A percentile compares a stretch with the other conserved stretches of the same genome.
phyloP scores from a whole-genome alignment of 176 grass and related monocot genomes.

The Tuctoria greenei region DNA sequence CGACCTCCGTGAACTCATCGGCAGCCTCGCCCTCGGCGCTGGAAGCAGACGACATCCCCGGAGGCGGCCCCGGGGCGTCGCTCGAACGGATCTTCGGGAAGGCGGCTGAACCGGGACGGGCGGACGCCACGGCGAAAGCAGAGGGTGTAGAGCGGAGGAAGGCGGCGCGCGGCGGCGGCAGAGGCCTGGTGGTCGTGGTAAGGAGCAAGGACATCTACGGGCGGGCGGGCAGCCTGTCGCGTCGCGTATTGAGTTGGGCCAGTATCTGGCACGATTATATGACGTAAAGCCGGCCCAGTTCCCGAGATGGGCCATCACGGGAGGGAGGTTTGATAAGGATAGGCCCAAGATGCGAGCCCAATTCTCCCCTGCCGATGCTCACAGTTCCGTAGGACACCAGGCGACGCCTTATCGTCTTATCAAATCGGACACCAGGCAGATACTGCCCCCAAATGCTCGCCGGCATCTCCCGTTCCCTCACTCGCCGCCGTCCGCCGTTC shows the following conservation, averaged over 20 bases:
- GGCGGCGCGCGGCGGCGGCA: neutral
- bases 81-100: neutral
- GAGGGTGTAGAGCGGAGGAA: neutral
- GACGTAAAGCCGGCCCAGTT: neutral
- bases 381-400: too few relatives aligned
- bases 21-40: neutral
- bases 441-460: slow-evolving; percentile 39
- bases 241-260: neutral
- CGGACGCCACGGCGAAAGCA: neutral
- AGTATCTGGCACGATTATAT: neutral
- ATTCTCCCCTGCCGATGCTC: too few relatives aligned
- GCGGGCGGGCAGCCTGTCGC: neutral
- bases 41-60: slow-evolving; percentile 33
- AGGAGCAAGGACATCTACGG: slow-evolving; percentile 1
- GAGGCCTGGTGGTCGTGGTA: neutral
- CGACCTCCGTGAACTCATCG: slow-evolving; percentile 64
- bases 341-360: neutral
- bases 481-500: slow-evolving; percentile 24
- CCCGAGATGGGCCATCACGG: neutral
- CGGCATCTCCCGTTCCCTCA: slow-evolving; percentile 30
- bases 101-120: neutral
- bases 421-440: neutral
- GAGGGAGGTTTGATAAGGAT: neutral
- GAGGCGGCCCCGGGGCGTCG: neutral
- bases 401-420: too few relatives aligned